These are phyloP conservation scores for Solanum clarkiae DNA, from an alignment of 257 asterid species.

Conservation along the genomic window DNA sequence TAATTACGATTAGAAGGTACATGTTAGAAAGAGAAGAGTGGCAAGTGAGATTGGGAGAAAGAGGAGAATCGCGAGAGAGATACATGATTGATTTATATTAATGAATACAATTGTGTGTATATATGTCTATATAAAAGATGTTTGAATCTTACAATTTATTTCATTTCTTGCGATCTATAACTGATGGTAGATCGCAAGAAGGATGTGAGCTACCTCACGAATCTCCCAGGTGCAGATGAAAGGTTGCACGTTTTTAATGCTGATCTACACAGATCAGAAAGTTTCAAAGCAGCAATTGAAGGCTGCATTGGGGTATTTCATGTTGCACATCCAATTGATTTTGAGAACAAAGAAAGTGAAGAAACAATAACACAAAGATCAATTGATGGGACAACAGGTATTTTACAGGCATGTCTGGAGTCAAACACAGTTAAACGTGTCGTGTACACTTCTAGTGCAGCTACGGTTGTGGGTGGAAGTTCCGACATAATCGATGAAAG, in stretches of 20 bases:
- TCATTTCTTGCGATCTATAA: no score
- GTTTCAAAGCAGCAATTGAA: conserved; percentile 29
- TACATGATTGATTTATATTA: no score
- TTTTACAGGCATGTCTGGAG: conserved; percentile 31
- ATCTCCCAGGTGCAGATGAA: conserved; percentile 39
- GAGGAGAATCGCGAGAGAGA: no score
- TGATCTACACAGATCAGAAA: conserved; percentile 32
- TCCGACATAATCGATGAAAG: conserved; percentile 16
- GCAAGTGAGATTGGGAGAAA: no score
- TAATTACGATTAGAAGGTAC: no score
- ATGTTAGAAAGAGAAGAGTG: no score
- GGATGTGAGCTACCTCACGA: conserved; percentile 41
- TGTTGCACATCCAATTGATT: conserved; percentile 56
- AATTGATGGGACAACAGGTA: conserved; percentile 16
- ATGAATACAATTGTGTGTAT: no score
- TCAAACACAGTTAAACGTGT: conserved; percentile 35
- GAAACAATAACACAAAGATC: conserved; percentile 16
- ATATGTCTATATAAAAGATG: no score
- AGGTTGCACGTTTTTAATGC: conserved; percentile 38
- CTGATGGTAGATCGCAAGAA: conserved; percentile 11
- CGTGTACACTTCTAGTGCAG: conserved; percentile 34
- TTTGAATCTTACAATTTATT: no score
- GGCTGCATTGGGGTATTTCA: conserved; percentile 69
- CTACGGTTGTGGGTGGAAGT: neutral
- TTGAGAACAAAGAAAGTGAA: conserved; percentile 30